Evolutionary conservation across 768 basidiomycete genomes (phyloP).

Genomic region (Leccinum broughii): DNA sequence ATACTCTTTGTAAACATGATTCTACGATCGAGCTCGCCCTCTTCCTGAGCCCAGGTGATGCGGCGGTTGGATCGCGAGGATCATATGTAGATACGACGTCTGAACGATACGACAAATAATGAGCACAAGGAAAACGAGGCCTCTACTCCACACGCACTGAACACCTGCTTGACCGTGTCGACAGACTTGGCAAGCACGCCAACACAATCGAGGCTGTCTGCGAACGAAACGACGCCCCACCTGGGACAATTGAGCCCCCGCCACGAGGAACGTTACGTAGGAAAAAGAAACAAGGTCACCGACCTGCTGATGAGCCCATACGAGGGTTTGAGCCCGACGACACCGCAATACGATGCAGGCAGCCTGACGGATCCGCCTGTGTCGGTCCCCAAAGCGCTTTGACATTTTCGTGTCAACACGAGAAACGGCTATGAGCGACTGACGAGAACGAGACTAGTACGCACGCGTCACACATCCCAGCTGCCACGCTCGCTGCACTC

Average conservation of each 20-base stretch:
- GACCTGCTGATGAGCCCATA: conserved; percentile 90
- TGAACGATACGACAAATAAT: conserved; percentile 13
- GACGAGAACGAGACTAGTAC: conserved; percentile 31
- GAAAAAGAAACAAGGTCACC: conserved; percentile 16
- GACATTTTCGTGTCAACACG: conserved; percentile 6
- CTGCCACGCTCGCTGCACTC: conserved; percentile 90
- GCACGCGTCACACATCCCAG: conserved; percentile 81
- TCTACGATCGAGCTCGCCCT: conserved; percentile 34
- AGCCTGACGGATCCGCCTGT: conserved; percentile 94
- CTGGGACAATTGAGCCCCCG: conserved; percentile 39
- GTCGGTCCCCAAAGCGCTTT: conserved; percentile 88
- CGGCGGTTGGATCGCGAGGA: conserved; percentile 72
- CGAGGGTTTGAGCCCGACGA: conserved; percentile 92
- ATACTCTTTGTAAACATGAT: conserved; percentile 1
- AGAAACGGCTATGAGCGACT: neutral
- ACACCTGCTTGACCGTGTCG: conserved; percentile 50
- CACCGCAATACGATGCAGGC: conserved; percentile 92
- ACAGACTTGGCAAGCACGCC: conserved; percentile 72
- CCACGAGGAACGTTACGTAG: neutral
- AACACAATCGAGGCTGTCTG: conserved; percentile 94
- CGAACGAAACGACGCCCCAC: conserved; percentile 90
- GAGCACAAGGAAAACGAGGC: neutral
- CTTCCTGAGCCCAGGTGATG: conserved; percentile 39
- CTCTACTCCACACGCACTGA: conserved; percentile 45
- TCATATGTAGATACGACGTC: conserved; percentile 52